phyloP scores from a whole-genome alignment of 768 basidiomycete genomes.

The Trametes punicea region DNA sequence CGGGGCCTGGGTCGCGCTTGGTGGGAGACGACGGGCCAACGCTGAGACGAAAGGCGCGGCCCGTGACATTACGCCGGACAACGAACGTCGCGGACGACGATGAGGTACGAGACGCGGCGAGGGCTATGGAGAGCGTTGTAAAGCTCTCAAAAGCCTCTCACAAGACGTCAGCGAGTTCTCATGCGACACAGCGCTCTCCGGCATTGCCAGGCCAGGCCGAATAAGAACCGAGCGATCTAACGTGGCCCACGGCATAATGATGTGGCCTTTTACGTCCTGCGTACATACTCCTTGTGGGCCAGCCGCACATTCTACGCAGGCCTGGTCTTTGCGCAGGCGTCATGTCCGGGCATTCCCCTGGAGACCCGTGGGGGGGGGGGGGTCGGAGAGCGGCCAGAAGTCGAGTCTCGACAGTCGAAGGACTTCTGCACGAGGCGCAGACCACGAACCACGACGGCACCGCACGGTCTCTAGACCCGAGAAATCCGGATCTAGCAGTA shows the following conservation, averaged over 20 bases:
- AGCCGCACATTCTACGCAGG: not conserved
- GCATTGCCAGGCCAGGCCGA: not conserved
- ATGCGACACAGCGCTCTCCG: not conserved
- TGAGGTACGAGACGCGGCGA: too few species aligned
- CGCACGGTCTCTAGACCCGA: not conserved
- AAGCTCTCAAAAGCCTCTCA: not conserved
- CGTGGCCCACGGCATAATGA: not conserved
- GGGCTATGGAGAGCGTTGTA: too few species aligned
- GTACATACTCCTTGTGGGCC: not conserved
- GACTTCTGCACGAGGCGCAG: not conserved
- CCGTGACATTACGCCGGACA: too few species aligned
- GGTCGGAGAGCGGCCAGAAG: not conserved
- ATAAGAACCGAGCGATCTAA: not conserved
- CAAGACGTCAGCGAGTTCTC: not conserved
- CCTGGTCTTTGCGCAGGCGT: not conserved
- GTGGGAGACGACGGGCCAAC: not conserved
- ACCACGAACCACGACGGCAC: not conserved
- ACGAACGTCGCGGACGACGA: too few species aligned
- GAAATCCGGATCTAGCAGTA: not conserved
- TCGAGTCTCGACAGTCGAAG: not conserved
- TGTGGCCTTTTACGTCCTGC: not conserved
- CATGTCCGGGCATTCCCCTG: slow-evolving; percentile 1
- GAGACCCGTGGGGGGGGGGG: not conserved
- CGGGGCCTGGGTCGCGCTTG: not conserved
- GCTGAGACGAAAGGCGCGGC: not conserved